These are phyloP conservation scores for Gentiana macrophylla DNA, from an alignment of 257 asterid genomes.

Conservation along the genomic window DNA sequence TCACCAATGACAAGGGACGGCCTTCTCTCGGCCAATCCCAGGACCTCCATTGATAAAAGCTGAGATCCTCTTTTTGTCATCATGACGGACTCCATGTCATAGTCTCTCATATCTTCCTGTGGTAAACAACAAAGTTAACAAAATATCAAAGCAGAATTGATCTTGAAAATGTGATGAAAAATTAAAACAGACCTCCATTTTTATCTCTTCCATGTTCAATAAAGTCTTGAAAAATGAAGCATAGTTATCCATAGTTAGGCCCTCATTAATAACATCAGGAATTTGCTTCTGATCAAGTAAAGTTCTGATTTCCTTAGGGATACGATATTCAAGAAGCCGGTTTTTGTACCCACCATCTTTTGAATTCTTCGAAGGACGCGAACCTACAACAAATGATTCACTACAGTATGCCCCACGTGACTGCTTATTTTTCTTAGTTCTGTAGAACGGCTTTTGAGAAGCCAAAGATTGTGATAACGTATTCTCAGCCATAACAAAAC, in stretches of 20 bases:
- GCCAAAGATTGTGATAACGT: slow-evolving; percentile 58
- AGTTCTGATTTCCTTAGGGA: slow-evolving; percentile 46
- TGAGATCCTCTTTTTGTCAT: slow-evolving; percentile 38
- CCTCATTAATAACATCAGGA: slow-evolving; percentile 50
- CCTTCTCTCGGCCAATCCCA: slow-evolving; percentile 95
- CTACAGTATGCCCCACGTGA: slow-evolving; percentile 26
- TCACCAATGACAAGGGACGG: slow-evolving; percentile 90
- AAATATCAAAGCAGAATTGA: neutral
- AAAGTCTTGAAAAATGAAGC: slow-evolving; percentile 44
- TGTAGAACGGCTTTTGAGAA: slow-evolving; percentile 52
- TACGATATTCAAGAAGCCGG: slow-evolving; percentile 34
- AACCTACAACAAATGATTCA: slow-evolving; percentile 39
- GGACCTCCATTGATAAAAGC: slow-evolving; percentile 73
- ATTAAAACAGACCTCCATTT: slow-evolving; percentile 60
- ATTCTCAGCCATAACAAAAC: slow-evolving; percentile 76
- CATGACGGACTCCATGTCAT: slow-evolving; percentile 60
- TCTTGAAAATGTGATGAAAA: slow-evolving; percentile 9
- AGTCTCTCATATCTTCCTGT: slow-evolving; percentile 79
- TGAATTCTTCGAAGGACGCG: slow-evolving; percentile 47
- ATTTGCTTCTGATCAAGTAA: slow-evolving; percentile 36
- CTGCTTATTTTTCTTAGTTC: slow-evolving; percentile 44
- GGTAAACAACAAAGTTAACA: slow-evolving; percentile 5
- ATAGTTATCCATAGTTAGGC: slow-evolving; percentile 41
- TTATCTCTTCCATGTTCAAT: slow-evolving; percentile 80
- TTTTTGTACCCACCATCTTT: slow-evolving; percentile 17